A percentile compares a stretch with the other conserved stretches of the same genome.
phyloP scores from a whole-genome alignment of 1,284 basidiomycete genomes.

The Mycosarcoma maydis region DNA sequence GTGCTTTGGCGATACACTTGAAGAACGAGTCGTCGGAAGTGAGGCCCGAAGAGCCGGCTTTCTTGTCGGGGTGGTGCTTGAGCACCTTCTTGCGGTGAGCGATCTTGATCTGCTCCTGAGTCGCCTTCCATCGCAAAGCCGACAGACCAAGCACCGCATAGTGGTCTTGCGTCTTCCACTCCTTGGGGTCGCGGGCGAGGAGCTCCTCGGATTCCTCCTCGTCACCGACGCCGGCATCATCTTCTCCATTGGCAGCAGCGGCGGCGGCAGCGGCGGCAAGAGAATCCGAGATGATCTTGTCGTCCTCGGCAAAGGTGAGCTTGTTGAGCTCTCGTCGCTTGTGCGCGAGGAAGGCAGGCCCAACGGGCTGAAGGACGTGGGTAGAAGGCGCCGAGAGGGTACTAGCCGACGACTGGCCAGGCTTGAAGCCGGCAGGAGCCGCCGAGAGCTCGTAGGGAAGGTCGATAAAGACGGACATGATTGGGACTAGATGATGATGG shows the following conservation, averaged over 20 bases:
- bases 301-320: constrained; percentile 61
- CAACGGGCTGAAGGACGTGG: constrained; percentile 57
- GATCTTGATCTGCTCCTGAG: constrained; percentile 91
- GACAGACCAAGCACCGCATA: constrained; percentile 95
- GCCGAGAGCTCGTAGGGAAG: constrained; percentile 61
- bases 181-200: constrained; percentile 86
- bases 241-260: constrained; percentile 76
- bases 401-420: constrained; percentile 46
- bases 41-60: constrained; percentile 78
- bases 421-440: constrained; percentile 60
- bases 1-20: constrained; percentile 98
- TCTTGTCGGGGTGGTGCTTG: constrained; percentile 99
- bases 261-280: constrained; percentile 69
- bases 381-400: constrained; percentile 52
- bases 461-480: constrained; percentile 59
- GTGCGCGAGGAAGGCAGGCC: constrained; percentile 61
- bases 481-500: constrained; percentile 6
- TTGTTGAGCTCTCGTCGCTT: constrained; percentile 59
- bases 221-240: constrained; percentile 85
- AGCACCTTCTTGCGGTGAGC: constrained; percentile 99
- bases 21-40: constrained; percentile 97
- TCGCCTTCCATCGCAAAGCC: constrained; percentile 86
- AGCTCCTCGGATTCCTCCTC: constrained; percentile 83
- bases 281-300: constrained; percentile 54
- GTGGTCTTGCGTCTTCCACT: constrained; percentile 99